Percentiles rank a stretch among this genome's conserved stretches.
These are phyloP conservation scores for Beauveria scarabaeidicola DNA, from an alignment of 2,329 filamentous ascomycete species.

Conservation along the genomic window DNA sequence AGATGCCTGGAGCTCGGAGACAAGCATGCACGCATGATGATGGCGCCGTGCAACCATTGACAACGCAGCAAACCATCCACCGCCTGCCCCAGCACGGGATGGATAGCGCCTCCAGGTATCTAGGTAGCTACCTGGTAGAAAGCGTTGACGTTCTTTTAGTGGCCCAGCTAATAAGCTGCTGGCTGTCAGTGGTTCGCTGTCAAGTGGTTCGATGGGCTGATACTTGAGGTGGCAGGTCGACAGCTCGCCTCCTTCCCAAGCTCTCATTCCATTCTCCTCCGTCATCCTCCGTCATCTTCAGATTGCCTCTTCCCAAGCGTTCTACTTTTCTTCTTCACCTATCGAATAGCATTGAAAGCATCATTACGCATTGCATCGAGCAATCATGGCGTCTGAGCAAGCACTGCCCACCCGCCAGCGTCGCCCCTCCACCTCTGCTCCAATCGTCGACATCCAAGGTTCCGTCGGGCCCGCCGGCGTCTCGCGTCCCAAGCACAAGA, in stretches of 20 bases:
- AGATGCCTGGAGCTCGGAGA: background rate
- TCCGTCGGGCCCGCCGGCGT: slow-evolving; percentile 79
- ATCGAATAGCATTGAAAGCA: background rate
- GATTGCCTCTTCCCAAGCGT: background rate
- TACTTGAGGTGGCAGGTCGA: background rate
- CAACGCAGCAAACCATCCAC: background rate
- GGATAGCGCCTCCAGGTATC: background rate
- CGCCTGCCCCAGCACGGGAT: background rate
- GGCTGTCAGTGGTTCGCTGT: background rate
- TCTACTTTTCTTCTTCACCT: background rate
- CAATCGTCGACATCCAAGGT: slow-evolving; percentile 78
- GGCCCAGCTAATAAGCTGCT: background rate
- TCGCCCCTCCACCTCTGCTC: slow-evolving; percentile 71
- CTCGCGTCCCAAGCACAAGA: slow-evolving; percentile 87
- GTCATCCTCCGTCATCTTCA: background rate
- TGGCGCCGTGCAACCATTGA: background rate
- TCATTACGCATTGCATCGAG: background rate
- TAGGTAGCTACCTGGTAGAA: no score
- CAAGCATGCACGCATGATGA: background rate
- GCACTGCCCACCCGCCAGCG: slow-evolving; percentile 57
- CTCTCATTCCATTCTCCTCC: background rate
- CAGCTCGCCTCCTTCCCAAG: background rate
- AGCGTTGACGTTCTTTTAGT: background rate
- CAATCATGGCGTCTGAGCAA: slow-evolving; percentile 27
- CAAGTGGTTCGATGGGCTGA: background rate